Base-by-base conservation (phyloP, 495 filamentous ascomycete species). In the Aspergillus indologenus region DNA sequence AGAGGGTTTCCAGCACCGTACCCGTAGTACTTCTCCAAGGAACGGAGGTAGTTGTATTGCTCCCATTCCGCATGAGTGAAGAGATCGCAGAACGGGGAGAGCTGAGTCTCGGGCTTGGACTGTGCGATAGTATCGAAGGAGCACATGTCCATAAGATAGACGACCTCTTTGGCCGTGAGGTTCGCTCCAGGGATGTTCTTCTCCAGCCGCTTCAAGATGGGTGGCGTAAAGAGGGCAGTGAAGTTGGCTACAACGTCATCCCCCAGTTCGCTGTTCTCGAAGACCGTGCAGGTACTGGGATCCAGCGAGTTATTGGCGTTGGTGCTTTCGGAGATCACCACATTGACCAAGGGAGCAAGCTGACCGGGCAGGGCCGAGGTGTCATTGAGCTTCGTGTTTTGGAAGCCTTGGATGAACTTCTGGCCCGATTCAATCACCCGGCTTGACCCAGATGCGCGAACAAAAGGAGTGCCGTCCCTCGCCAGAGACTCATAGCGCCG, bases 141-240 rank as follows among this genome's bases (percentile, higher is more conserved):
- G 67, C 91, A 96, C 42, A 96, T 73, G 65, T 95, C 91, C 89
- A 96, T 93, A 17, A 96, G 68, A 24, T 75, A 75, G 61, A 90
- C 77, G 7, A 84, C 80, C 12, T 91, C 82, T n/a, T 69, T 45
- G 8, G 69, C 59, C 0, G 81, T 77, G 22, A 96, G 71, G 20
- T 83, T 82, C 0, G 82, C 81, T 2, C 85, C 84, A 0, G 81
- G 79, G 1, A 96, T 76, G 44, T 83, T 73, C 12, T 64, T 49
- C 62, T 89, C 87, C 31, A 95, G 68, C 9, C 90, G 82, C 1
- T 74, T 63, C 1, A 76, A 78, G 54, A 95, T 88, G 3, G 83
- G 65, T 0, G 85, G 82, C 0, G 80, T 71, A 65, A 92, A 90
- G 21, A 81, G 69, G 0, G 73, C 62, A 0, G 72, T 74, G 76